Evolutionary conservation across 441 rosid genomes (phyloP).

Genomic region (Pelargonium myrrhifolium): DNA sequence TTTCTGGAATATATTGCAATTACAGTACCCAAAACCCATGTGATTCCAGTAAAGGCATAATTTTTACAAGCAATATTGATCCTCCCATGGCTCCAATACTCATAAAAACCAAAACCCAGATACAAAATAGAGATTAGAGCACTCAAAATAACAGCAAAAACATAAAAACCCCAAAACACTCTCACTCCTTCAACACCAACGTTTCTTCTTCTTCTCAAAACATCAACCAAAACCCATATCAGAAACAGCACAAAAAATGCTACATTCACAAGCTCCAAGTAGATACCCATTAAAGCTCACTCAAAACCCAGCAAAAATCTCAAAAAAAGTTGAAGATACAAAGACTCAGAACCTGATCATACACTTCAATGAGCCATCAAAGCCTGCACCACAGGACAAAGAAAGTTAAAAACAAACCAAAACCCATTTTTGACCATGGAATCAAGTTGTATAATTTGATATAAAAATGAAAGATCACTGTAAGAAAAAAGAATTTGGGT

Average conservation of each 20-base stretch:
- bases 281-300: slow-evolving; percentile 16
- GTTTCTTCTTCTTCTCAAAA: slow-evolving; percentile 24
- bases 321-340: background rate
- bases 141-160: slow-evolving; percentile 22
- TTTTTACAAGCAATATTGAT: slow-evolving; percentile 12
- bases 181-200: background rate
- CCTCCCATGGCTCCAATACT: slow-evolving; percentile 18
- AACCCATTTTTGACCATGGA: no score
- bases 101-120: slow-evolving; percentile 31
- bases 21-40: slow-evolving; percentile 41
- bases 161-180: slow-evolving; percentile 1
- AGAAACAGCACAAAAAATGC: slow-evolving; percentile 27
- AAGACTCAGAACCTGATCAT: background rate
- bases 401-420: no score
- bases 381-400: no score
- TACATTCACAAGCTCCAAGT: slow-evolving; percentile 25
- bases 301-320: slow-evolving; percentile 4
- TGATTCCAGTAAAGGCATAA: slow-evolving; percentile 19
- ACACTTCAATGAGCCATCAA: background rate
- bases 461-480: no score
- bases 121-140: slow-evolving; percentile 25
- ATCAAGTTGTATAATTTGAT: no score
- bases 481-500: background rate
- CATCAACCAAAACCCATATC: slow-evolving; percentile 25
- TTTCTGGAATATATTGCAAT: slow-evolving; percentile 24